Evolutionary conservation across 345 rosid genomes (phyloP), one percentile per base, ranked within the genome.

Genomic region (Xanthoceras sorbifolium): DNA sequence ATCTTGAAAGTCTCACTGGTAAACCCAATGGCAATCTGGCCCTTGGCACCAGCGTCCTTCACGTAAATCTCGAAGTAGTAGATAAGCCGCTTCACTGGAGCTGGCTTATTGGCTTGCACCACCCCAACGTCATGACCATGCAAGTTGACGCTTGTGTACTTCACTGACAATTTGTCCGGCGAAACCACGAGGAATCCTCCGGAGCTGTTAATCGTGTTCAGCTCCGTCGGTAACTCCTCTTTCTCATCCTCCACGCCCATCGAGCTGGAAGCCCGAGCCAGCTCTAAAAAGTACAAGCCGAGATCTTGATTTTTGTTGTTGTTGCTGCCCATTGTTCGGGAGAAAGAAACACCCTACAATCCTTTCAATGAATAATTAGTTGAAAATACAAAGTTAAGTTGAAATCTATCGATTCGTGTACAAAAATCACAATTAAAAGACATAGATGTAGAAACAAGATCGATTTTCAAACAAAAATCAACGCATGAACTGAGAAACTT

Each of bases 1-100:
- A 92, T 93, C 77, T 87, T 91, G 88, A 92, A 93, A 61, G 69
- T 78, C 62, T 90, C 94, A 70, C 42, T 82, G 57, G 98, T 96
- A 84, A 96, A 93, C 23, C 99, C 98, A 77, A 96, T 93, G 14
- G 91, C 92, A 64, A 93, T 76, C 63, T 93, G 90, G 0, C 98
- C 97, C 80, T 88, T 96, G 23, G 44, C 75, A 17, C 98, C 98
- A 74, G 91, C 93, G 72, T 92, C 82, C 82, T 86, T 89, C 44
- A 93, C 94, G 67, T 79, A 86, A 80, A 96, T 92, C 97, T 96
- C 99, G 73, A 96, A 96, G 86, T 92, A 96, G 86, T 93, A 96
- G 71, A 86, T 73, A 20, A 92, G 86, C 65, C 93, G 85, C 89
- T 89, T 90, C 32, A 80, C 81, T 4, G 97, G 97, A 40, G 94